Conservation (phyloP, 2,329 filamentous ascomycete genomes). For the Pestalotiopsis sp. region DNA sequence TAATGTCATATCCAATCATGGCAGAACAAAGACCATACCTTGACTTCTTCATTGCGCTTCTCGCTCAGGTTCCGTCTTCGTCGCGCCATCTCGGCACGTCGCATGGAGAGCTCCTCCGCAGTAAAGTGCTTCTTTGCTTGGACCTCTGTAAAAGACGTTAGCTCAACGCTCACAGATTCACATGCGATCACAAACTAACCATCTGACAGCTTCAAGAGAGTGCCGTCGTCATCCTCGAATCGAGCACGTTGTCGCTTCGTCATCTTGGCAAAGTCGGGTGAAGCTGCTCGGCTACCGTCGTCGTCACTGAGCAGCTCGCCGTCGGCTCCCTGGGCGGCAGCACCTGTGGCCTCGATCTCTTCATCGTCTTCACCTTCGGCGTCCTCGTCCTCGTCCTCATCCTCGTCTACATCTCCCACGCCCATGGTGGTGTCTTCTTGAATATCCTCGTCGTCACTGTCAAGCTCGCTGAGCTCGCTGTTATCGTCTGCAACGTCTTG, state of each 20-base stretch:
- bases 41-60: constrained; percentile 66
- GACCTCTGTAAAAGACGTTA: constrained; percentile 49
- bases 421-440: constrained; percentile 44
- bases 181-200: constrained; percentile 39
- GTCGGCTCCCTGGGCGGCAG: constrained; percentile 43
- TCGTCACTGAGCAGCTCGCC: constrained; percentile 44
- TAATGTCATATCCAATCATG: background rate
- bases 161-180: background rate
- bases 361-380: constrained; percentile 45
- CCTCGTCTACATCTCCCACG: constrained; percentile 38
- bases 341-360: constrained; percentile 36
- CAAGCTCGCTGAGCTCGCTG: constrained; percentile 56
- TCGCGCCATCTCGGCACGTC: constrained; percentile 63
- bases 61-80: constrained; percentile 64
- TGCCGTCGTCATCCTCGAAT: constrained; percentile 56
- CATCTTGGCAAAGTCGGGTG: constrained; percentile 60
- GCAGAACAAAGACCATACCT: constrained; percentile 40
- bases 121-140: constrained; percentile 65
- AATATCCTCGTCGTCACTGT: constrained; percentile 50
- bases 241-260: constrained; percentile 62
- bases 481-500: constrained; percentile 35
- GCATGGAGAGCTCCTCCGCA: constrained; percentile 63
- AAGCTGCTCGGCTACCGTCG: constrained; percentile 49
- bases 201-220: constrained; percentile 62
- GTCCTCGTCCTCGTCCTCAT: constrained; percentile 40